Evolutionary conservation across 2,329 filamentous ascomycete genomes (phyloP).

Genomic region (Trichoderma arundinaceum): DNA sequence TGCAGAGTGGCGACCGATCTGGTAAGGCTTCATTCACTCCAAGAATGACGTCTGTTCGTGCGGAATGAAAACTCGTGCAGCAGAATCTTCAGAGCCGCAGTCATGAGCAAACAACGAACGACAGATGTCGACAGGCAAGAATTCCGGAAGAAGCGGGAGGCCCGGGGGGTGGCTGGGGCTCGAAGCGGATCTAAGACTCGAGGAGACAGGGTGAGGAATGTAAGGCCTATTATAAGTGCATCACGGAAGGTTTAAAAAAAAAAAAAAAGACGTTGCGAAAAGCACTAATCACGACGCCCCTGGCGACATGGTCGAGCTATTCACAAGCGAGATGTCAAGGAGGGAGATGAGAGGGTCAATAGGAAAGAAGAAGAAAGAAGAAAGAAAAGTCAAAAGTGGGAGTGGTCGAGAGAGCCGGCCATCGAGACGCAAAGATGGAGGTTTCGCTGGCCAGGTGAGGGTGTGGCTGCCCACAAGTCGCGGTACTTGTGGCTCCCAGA

Average conservation of each 20-base stretch:
- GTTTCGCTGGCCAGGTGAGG: conserved; percentile 6
- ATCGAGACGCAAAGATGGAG: conserved; percentile 10
- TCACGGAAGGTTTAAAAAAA: conserved; percentile 32
- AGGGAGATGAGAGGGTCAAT: conserved; percentile 8
- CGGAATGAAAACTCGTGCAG: neutral
- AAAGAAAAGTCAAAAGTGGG: conserved; percentile 14
- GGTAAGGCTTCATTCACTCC: conserved; percentile 9
- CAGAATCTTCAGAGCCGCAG: neutral
- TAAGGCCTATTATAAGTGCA: conserved; percentile 35
- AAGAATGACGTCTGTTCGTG: conserved; percentile 2
- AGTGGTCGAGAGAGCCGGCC: neutral
- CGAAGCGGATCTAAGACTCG: conserved; percentile 21
- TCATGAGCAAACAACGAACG: conserved; percentile 11
- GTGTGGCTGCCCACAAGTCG: conserved; percentile 17
- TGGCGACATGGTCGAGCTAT: conserved; percentile 37
- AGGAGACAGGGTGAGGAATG: conserved; percentile 12
- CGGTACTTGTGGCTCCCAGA: conserved; percentile 19
- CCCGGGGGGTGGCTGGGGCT: conserved; percentile 22
- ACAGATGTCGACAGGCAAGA: neutral
- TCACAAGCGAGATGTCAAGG: conserved; percentile 26
- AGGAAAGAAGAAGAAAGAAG: neutral
- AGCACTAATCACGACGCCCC: conserved; percentile 37
- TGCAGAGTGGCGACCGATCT: conserved; percentile 5
- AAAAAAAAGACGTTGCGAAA: conserved; percentile 30
- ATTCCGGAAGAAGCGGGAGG: conserved; percentile 22